These are phyloP conservation scores for Phytophthora colocasiae DNA, from an alignment of 352 stramenopile genomes.

Conservation along the genomic window DNA sequence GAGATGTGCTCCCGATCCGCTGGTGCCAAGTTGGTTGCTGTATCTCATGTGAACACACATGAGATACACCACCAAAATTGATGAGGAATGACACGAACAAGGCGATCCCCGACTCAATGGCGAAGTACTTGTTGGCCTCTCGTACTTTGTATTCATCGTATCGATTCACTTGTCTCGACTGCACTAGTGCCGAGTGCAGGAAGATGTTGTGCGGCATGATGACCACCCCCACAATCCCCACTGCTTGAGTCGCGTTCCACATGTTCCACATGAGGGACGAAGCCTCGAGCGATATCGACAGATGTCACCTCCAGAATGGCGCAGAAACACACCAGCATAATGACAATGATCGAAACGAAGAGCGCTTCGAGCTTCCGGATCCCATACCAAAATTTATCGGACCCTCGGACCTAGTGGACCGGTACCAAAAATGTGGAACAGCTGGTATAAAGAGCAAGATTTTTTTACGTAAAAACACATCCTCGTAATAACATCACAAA, in stretches of 20 bases:
- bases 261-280: slow-evolving; percentile 72
- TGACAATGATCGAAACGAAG: slow-evolving; percentile 90
- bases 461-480: no score
- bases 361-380: slow-evolving; percentile 94
- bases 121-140: slow-evolving; percentile 94
- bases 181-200: slow-evolving; percentile 93
- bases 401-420: no score
- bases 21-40: no score
- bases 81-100: slow-evolving; percentile 95
- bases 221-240: slow-evolving; percentile 94
- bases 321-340: slow-evolving; percentile 95
- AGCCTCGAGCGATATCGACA: slow-evolving; percentile 74
- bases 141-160: slow-evolving; percentile 60
- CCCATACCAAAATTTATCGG: no score
- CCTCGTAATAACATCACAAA: no score
- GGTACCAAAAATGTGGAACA: no score
- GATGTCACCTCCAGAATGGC: slow-evolving; percentile 83
- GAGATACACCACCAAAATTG: no score
- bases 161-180: slow-evolving; percentile 55
- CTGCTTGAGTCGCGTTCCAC: slow-evolving; percentile 74
- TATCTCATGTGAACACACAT: no score
- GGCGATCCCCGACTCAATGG: slow-evolving; percentile 91
- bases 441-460: no score
- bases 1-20: no score
- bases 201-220: slow-evolving; percentile 98